Base-by-base conservation (phyloP, 768 basidiomycete species). In the Hypholoma fasciculare region DNA sequence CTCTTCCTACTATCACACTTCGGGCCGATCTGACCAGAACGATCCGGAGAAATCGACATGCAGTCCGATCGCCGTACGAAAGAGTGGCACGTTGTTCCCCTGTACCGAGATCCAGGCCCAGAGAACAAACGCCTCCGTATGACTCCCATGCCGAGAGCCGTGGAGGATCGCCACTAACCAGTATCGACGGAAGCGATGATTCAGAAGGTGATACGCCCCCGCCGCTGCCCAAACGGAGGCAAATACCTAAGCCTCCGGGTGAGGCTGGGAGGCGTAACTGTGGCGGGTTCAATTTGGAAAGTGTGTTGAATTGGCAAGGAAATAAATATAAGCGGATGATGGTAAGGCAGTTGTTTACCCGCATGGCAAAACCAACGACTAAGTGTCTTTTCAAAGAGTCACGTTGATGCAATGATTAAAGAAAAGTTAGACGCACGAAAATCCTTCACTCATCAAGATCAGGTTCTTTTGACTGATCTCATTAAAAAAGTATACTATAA, bases 181-280 rank as follows among this genome's bases (percentile, higher is more conserved):
- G 30, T 9, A 34, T 34, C 30, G 30, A 34, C 30, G 30, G 30
- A 7, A 34, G 20, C 17, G 39, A 37, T 19, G 43, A 51, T 52
- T 20, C 26, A 1, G 42, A 38, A n/a, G 19, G 51, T 20, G 38
- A 40, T 6, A 8, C 14, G 19, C n/a, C 3, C 0, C 17, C n/a
- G 4, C 13, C 12, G 2, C 14, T 37, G 9, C 13, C 27, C 16
- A 27, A 17, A 17, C 27, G n/a, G 20, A 36, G 23, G 7, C 19
- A 26, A 17, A 57, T 57, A 26, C 56, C 56, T 12, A 57, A 57
- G 39, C 56, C 56, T 16, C 36, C 37, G 1, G 49, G 56, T 7
- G 56, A 57, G 40, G 56, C 56, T 23, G 55, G 55, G 2, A 12
- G 44, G 23, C 17, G 17, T 11, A 38, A 49, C n/a, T 49, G 49